Base-by-base conservation (phyloP, 1,139 yeast species). In the Candida frijolesensis region DNA sequence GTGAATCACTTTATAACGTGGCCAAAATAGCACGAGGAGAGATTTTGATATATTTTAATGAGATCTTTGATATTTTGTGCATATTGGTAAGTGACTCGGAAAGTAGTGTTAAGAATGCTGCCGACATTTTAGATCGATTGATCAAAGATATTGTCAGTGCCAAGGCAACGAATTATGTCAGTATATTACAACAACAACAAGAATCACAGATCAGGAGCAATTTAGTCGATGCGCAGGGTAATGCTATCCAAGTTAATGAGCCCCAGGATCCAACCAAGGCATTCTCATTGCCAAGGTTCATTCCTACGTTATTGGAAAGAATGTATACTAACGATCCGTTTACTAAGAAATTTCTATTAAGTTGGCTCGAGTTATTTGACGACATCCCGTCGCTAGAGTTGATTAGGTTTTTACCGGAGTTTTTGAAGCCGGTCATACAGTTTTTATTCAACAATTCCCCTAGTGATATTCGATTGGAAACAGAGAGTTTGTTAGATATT, bases 11-110 rank as follows among this genome's bases (percentile, higher is more conserved):
- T 56, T 95, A 95, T 69, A 95, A 95, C 68, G 92, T 95, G 46
- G 96, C 99, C 48, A 95, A 95, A 66, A 96, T 94, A 19, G 96
- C 99, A 4, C 83, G 96, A 59, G 99, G 99, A 16, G 99, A 95
- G 66, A 89, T 94, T 22, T 72, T 95, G 56, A 74, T 88, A 12
- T 94, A 90, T 66, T 94, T 94, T 73, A 95, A 94, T 66, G 98
- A 94, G 67, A 86, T 92, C 2, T 95, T 95, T 65, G 99, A 95
- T 63, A 95, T 92, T 19, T 76, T 94, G 51, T 91, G 97, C 65
- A 86, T 86, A 48, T 79, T 94, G 53, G 94, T 96, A 12, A 92
- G 97, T 0, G 99, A 95, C 65, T 79, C 90, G 8, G 99, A 94
- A 60, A 84, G 88, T 33, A 87, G 96, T 32, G 98, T 94, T 25